These are phyloP conservation scores for Rhodosporidiobolus odoratus DNA, from an alignment of 768 basidiomycete species.

Conservation along the genomic window DNA sequence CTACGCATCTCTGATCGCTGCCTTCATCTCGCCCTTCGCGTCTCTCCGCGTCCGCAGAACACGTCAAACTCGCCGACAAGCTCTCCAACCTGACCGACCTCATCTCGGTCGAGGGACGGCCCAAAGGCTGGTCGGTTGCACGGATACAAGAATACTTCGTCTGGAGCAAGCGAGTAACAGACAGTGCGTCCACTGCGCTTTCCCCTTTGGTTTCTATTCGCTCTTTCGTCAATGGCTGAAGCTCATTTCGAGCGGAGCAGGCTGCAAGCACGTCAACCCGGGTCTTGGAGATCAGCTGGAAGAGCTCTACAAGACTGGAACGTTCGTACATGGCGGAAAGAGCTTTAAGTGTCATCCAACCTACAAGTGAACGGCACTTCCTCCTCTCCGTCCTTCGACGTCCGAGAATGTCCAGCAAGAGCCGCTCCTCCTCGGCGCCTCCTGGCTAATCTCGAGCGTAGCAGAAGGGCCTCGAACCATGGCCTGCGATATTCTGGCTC, in stretches of 20 bases:
- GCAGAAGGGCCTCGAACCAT: no score
- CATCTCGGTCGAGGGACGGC: constrained; percentile 6
- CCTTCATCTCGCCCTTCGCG: neutral
- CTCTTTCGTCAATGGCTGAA: no score
- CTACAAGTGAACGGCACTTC: constrained; percentile 9
- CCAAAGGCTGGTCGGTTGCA: constrained; percentile 4
- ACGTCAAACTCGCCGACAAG: constrained; percentile 38
- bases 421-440: no score
- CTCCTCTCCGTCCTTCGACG: no score
- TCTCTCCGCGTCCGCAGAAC: constrained; percentile 12
- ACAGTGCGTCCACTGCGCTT: neutral
- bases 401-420: no score
- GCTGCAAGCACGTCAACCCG: constrained; percentile 22
- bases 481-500: no score
- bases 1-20: neutral
- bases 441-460: no score
- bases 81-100: constrained; percentile 32
- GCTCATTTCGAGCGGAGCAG: neutral
- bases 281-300: constrained; percentile 26
- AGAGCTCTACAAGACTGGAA: constrained; percentile 8
- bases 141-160: constrained; percentile 34
- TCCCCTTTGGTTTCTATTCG: neutral
- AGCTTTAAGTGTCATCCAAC: constrained; percentile 20
- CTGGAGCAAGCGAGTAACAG: constrained; percentile 29
- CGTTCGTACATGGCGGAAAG: constrained; percentile 11